Conservation (phyloP, 495 filamentous ascomycete genomes). For the Penicillium egyptiacum region DNA sequence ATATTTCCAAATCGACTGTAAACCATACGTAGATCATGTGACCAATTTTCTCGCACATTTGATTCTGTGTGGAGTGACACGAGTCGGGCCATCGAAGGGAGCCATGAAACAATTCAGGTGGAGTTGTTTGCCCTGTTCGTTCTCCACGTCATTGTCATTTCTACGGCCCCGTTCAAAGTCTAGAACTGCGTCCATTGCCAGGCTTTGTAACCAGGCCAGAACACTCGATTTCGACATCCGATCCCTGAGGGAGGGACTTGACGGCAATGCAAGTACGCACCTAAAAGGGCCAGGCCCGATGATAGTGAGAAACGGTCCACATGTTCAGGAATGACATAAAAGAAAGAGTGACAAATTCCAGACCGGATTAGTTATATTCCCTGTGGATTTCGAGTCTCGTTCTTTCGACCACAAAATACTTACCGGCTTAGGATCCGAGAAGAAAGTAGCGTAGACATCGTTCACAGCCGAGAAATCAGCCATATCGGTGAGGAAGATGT, state of each 20-base stretch:
- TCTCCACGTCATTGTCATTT: slow-evolving; percentile 7
- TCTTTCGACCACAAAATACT: slow-evolving; percentile 11
- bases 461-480: slow-evolving; percentile 66
- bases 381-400: not conserved
- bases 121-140: not conserved
- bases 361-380: not conserved
- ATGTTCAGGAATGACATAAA: not conserved
- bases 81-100: not conserved
- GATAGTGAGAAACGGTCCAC: slow-evolving; percentile 9
- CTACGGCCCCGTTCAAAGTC: slow-evolving; percentile 6
- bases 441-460: slow-evolving; percentile 55
- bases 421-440: slow-evolving; percentile 55
- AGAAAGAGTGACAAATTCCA: not conserved
- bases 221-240: slow-evolving; percentile 74
- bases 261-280: slow-evolving; percentile 67
- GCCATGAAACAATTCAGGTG: slow-evolving; percentile 1
- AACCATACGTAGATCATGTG: slow-evolving; percentile 7
- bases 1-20: slow-evolving; percentile 3
- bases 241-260: slow-evolving; percentile 59
- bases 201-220: slow-evolving; percentile 25
- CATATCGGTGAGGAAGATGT: slow-evolving; percentile 70
- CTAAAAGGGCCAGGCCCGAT: slow-evolving; percentile 19
- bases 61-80: slow-evolving; percentile 1
- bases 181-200: slow-evolving; percentile 15
- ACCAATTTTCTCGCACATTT: not conserved